Evolutionary conservation across 306 rosid species (phyloP).

Genomic region (Potentilla sterilis): DNA sequence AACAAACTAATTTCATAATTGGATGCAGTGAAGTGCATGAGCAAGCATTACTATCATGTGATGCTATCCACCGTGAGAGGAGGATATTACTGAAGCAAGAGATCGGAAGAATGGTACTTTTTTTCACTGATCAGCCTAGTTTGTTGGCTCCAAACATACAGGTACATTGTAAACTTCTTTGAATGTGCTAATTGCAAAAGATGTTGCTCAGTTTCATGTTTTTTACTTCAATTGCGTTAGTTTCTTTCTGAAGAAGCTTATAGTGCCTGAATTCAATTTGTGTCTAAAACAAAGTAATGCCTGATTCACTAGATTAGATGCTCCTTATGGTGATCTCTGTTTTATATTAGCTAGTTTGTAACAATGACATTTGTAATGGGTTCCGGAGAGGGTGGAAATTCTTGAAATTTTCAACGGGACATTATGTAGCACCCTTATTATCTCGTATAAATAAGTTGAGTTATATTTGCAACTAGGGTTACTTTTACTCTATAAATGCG

Average conservation of each 20-base stretch:
- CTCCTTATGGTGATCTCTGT: not conserved
- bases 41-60: constrained; percentile 80
- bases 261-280: not conserved
- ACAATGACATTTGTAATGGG: not conserved
- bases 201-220: not conserved
- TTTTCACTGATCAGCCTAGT: constrained; percentile 94
- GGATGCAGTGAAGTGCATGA: constrained; percentile 92
- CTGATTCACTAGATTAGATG: not conserved
- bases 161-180: constrained; percentile 44
- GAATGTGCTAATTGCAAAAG: not conserved
- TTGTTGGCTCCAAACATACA: constrained; percentile 95
- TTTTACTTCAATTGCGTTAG: not conserved
- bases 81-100: constrained; percentile 96
- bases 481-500: not conserved
- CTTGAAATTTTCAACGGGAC: not conserved
- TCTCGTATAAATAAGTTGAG: not conserved
- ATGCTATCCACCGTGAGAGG: constrained; percentile 87
- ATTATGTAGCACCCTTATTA: not conserved
- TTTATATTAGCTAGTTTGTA: not conserved
- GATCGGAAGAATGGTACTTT: constrained; percentile 95
- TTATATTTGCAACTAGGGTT: not conserved
- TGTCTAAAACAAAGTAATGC: not conserved
- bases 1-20: constrained; percentile 25
- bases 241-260: not conserved
- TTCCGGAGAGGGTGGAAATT: not conserved